Base-by-base conservation (phyloP, 768 basidiomycete genomes). In the Boletus reticuloceps region DNA sequence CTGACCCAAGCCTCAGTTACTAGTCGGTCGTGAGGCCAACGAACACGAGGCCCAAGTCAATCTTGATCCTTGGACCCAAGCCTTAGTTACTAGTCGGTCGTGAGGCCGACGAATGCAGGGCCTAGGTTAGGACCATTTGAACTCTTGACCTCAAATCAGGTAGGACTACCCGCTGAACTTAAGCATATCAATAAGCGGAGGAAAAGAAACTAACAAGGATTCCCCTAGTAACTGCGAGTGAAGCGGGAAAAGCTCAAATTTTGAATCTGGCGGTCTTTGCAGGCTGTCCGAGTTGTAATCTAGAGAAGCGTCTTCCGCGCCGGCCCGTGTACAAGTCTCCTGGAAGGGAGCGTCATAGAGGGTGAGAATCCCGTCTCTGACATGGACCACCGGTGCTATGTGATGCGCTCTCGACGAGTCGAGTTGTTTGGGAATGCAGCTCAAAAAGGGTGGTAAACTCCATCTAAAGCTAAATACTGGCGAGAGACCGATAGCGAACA, bases 201-300 rank as follows among this genome's bases (percentile, higher is more conserved):
- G 86, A 87, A 87, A 88, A 88, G 86, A 86, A 88, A 88, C 84
- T 86, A 88, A 88, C 86, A 81, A 85, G 85, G 86, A 86, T 87
- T 88, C 83, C 86, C 84, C 79, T 84, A 86, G 86, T 87, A 87
- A 84, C 86, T 83, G 85, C 83, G 82, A 87, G 86, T 85, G 86
- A 86, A 88, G 82, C 75, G 82, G 85, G 84, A 88, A 82, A 75
- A 85, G 83, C 85, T 86, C 85, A 86, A 86, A 84, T 85, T 86
- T 85, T 76, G 79, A 86, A 86, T 85, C 85, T 85, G 85, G 79
- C 76, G 81, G 79, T 76, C 77, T 73, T 41, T 72, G 75, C 5
- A 27, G 27, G 75, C 72, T 61, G 77, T 81, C 81, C 81, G 82
- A 84, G 80, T 84, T 85, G 84, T 85, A 85, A 82, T 84, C 82